These are phyloP conservation scores for Xylariaceae sp. DNA, from an alignment of 2,329 filamentous ascomycete species.

Conservation along the genomic window DNA sequence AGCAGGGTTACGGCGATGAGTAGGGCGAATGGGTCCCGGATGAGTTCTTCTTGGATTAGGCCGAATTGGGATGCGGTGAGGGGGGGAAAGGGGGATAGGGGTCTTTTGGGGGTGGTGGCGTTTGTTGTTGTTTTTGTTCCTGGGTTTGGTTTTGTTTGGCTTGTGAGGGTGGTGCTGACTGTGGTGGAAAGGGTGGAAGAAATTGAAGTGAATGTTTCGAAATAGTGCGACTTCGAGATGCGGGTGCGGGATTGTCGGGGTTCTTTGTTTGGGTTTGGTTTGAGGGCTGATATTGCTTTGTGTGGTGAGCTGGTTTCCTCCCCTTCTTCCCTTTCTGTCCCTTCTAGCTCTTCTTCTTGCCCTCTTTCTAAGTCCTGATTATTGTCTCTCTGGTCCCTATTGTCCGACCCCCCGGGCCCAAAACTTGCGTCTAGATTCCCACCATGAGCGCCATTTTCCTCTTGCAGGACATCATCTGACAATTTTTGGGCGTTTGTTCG, in stretches of 20 bases:
- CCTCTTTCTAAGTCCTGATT: neutral
- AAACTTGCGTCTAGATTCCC: no score
- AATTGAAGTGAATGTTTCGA: slow-evolving; percentile 22
- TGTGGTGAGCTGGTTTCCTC: neutral
- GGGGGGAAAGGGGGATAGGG: slow-evolving; percentile 58
- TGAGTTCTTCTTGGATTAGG: slow-evolving; percentile 76
- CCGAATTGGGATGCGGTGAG: slow-evolving; percentile 62
- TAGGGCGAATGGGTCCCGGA: slow-evolving; percentile 69
- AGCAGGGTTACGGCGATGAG: slow-evolving; percentile 80
- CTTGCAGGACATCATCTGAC: no score
- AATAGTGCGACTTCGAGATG: slow-evolving; percentile 34
- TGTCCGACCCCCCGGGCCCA: no score
- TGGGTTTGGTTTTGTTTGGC: no score
- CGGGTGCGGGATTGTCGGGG: slow-evolving; percentile 20
- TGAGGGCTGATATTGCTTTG: neutral
- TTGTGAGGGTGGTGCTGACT: neutral
- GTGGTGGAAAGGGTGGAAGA: no score
- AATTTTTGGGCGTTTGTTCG: no score
- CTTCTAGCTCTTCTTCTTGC: neutral
- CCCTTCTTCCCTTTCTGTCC: no score
- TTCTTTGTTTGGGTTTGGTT: slow-evolving; percentile 1
- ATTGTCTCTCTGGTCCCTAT: neutral
- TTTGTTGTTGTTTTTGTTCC: slow-evolving; percentile 4
- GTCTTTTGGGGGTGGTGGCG: slow-evolving; percentile 25
- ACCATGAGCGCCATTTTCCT: no score